Evolutionary conservation across 108 stramenopile species (phyloP).

Genomic region (Bacterosira constricta): DNA sequence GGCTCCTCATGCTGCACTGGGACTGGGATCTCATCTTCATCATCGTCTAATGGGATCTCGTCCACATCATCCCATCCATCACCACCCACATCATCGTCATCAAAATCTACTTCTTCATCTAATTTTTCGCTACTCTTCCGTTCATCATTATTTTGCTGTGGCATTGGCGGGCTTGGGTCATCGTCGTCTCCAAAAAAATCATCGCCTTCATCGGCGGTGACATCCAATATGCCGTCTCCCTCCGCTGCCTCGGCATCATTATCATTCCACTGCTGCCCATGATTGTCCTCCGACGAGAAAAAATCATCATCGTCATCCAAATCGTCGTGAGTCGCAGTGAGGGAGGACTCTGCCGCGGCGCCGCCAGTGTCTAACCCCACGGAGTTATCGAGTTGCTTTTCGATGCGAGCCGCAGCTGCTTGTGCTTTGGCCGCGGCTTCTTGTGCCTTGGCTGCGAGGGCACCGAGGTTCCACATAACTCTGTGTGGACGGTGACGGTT

Average conservation of each 20-base stretch:
- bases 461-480: conserved; percentile 43
- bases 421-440: conserved; percentile 52
- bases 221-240: not conserved
- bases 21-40: too few relatives aligned
- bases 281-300: conserved; percentile 31
- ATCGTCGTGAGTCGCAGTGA: not conserved
- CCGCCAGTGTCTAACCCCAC: conserved; percentile 19
- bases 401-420: conserved; percentile 47
- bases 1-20: too few relatives aligned
- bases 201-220: not conserved
- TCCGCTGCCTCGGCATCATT: not conserved
- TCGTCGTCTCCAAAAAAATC: conserved; percentile 13
- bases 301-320: conserved; percentile 39
- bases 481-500: too few relatives aligned
- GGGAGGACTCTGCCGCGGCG: not conserved
- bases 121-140: not conserved
- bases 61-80: conserved; percentile 3
- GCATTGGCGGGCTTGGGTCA: not conserved
- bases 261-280: not conserved
- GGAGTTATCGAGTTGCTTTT: conserved; percentile 44
- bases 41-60: not conserved
- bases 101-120: not conserved
- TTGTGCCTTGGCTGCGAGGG: conserved; percentile 49
- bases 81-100: not conserved
- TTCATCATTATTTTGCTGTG: not conserved